phyloP scores from a whole-genome alignment of 495 filamentous ascomycete species.

The Xylaria palmicola region DNA sequence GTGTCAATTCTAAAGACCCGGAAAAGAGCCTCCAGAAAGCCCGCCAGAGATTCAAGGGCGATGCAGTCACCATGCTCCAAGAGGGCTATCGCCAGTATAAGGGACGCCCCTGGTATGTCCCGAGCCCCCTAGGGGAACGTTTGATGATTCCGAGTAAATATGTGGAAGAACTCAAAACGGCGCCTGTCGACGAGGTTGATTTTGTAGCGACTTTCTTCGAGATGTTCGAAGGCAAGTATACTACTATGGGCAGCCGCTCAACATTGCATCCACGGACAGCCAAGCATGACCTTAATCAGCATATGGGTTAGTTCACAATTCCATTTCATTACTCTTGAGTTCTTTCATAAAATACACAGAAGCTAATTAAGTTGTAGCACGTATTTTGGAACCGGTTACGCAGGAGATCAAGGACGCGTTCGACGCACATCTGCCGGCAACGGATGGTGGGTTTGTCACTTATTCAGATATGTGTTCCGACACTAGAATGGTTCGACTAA shows the following conservation, averaged over 20 bases:
- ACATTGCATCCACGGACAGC: constrained; percentile 15
- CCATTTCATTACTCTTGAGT: too few relatives aligned
- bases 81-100: not conserved
- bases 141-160: constrained; percentile 23
- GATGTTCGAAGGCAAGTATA: constrained; percentile 25
- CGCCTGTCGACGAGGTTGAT: constrained; percentile 20
- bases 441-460: not conserved
- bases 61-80: not conserved
- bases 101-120: constrained; percentile 9
- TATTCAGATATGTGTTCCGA: too few relatives aligned
- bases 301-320: too few relatives aligned
- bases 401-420: constrained; percentile 19
- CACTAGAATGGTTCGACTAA: constrained; percentile 8
- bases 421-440: constrained; percentile 7
- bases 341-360: too few relatives aligned
- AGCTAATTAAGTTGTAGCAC: constrained; percentile 16
- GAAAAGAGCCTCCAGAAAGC: not conserved
- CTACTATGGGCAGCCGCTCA: constrained; percentile 19
- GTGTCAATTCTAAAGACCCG: not conserved
- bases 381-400: constrained; percentile 1
- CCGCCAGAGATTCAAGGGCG: not conserved
- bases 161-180: constrained; percentile 26
- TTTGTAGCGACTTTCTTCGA: constrained; percentile 21
- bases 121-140: constrained; percentile 22
- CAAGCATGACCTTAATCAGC: constrained; percentile 10